A percentile compares a stretch with the other conserved stretches of the same genome.
phyloP scores from a whole-genome alignment of 1,284 basidiomycete genomes.

The Golubevia sp. region DNA sequence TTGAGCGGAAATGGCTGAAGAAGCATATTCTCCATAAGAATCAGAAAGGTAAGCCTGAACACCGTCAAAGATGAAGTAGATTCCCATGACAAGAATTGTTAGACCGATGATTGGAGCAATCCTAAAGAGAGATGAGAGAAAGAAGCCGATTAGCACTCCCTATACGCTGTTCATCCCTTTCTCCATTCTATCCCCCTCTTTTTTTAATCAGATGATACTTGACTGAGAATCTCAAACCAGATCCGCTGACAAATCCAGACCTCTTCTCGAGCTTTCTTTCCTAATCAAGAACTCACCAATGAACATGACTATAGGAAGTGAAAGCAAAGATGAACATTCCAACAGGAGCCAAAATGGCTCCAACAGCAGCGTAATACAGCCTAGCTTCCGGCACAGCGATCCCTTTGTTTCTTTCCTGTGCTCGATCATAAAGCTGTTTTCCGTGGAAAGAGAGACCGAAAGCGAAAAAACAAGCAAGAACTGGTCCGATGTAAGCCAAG shows the following conservation, averaged over 20 bases:
- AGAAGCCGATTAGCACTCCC: too few relatives aligned
- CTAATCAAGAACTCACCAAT: too few relatives aligned
- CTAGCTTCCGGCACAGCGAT: constrained; percentile 40
- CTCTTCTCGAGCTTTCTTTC: too few relatives aligned
- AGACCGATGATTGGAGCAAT: constrained; percentile 41
- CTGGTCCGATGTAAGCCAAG: constrained; percentile 44
- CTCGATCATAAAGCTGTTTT: constrained; percentile 30
- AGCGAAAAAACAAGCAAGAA: constrained; percentile 23
- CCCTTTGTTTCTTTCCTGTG: constrained; percentile 27
- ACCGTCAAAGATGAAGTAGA: constrained; percentile 43
- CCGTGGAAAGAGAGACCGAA: constrained; percentile 32
- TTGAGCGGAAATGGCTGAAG: constrained; percentile 37
- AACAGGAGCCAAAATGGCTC: constrained; percentile 27
- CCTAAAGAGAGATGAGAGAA: too few relatives aligned
- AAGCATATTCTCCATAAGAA: constrained; percentile 28
- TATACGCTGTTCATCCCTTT: too few relatives aligned
- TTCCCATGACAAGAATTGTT: constrained; percentile 36
- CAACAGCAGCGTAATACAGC: constrained; percentile 37
- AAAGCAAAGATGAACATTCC: constrained; percentile 48
- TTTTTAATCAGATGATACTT: too few relatives aligned
- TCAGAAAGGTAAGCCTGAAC: constrained; percentile 34
- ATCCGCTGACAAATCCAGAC: too few relatives aligned
- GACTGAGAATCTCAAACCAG: too few relatives aligned
- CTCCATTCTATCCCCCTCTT: too few relatives aligned
- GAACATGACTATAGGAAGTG: constrained; percentile 36